Percentiles rank a stretch among this genome's conserved stretches.
Conservation (phyloP, 345 rosid species). For the Dimocarpus longan region DNA sequence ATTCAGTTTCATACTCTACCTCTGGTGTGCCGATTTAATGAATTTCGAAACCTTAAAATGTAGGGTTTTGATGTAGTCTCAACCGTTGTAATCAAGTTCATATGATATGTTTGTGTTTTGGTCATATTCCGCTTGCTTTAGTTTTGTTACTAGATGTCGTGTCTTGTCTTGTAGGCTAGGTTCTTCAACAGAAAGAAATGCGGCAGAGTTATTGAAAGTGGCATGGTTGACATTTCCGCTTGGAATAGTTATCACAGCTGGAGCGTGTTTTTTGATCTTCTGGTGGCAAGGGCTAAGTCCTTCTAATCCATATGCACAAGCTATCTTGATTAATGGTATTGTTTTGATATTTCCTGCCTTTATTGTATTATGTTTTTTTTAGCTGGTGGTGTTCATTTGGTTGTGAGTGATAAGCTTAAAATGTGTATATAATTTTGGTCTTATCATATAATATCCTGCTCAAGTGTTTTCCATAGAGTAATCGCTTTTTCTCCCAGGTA, state of each 20-base stretch:
- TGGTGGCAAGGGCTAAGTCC: slow-evolving; percentile 83
- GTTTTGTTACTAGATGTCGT: background rate
- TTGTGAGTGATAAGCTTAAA: background rate
- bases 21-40: background rate
- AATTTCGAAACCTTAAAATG: background rate
- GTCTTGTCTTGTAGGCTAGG: slow-evolving; percentile 52
- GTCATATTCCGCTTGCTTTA: background rate
- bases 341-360: slow-evolving; percentile 1
- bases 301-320: slow-evolving; percentile 68
- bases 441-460: too few relatives aligned
- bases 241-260: slow-evolving; percentile 58
- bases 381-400: background rate
- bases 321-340: slow-evolving; percentile 87
- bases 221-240: slow-evolving; percentile 85
- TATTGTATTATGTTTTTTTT: slow-evolving; percentile 1
- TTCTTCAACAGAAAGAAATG: slow-evolving; percentile 42
- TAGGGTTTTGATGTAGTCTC: background rate
- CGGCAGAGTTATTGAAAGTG: slow-evolving; percentile 60
- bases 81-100: background rate
- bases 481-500: background rate
- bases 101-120: background rate
- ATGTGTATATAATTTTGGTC: background rate
- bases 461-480: background rate
- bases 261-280: slow-evolving; percentile 56
- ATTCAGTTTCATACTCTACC: background rate